Conservation (phyloP, 768 basidiomycete species). For the Chalciporus piperatus region DNA sequence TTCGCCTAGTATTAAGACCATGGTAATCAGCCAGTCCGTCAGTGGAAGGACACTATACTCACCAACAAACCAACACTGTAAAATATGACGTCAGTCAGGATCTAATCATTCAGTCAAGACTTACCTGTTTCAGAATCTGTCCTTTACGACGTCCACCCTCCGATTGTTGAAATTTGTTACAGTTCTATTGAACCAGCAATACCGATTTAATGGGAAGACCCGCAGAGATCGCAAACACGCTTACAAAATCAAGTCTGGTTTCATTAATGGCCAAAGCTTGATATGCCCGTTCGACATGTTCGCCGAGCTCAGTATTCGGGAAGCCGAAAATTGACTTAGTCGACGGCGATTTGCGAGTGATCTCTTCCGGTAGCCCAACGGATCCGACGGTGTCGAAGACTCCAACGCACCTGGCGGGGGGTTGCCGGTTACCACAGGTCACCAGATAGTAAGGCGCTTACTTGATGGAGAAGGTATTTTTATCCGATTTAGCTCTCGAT, state of each 20-base stretch:
- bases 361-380: slow-evolving; percentile 65
- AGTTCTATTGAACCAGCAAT: slow-evolving; percentile 38
- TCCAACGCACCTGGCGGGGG: slow-evolving; percentile 53
- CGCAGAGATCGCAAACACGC: slow-evolving; percentile 16
- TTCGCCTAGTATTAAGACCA: slow-evolving; percentile 25
- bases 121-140: slow-evolving; percentile 63
- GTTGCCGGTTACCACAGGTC: slow-evolving; percentile 1
- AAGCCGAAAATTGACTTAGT: slow-evolving; percentile 62
- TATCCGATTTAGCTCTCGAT: slow-evolving; percentile 44
- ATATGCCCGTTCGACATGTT: slow-evolving; percentile 62
- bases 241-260: slow-evolving; percentile 63
- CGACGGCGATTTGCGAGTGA: slow-evolving; percentile 44
- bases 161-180: slow-evolving; percentile 63
- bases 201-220: background rate
- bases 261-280: slow-evolving; percentile 73
- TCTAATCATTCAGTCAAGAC: slow-evolving; percentile 3
- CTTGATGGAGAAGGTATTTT: slow-evolving; percentile 60
- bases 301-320: slow-evolving; percentile 53
- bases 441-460: slow-evolving; percentile 27
- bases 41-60: slow-evolving; percentile 12
- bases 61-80: slow-evolving; percentile 73
- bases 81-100: slow-evolving; percentile 5
- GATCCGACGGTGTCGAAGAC: slow-evolving; percentile 81
- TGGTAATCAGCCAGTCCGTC: background rate
- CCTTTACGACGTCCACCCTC: slow-evolving; percentile 47